phyloP scores from a whole-genome alignment of 2,329 filamentous ascomycete genomes.

The Ascochyta lentis region DNA sequence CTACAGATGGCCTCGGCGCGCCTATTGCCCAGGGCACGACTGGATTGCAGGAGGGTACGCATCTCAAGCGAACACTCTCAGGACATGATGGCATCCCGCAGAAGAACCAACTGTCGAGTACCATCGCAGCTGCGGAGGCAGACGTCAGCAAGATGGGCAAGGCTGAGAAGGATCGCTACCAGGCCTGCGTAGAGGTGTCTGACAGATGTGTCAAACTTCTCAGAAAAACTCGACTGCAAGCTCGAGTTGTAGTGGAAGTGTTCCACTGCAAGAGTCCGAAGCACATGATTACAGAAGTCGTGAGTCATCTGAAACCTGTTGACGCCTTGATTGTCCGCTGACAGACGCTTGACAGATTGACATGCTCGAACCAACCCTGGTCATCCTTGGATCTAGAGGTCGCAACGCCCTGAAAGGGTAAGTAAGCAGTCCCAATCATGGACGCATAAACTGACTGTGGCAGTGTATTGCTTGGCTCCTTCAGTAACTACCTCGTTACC shows the following conservation, averaged over 20 bases:
- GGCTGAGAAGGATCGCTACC: slow-evolving; percentile 78
- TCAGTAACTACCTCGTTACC: slow-evolving; percentile 96
- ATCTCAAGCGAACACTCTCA: slow-evolving; percentile 70
- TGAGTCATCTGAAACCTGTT: slow-evolving; percentile 48
- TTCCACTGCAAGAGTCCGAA: slow-evolving; percentile 98
- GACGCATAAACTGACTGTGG: slow-evolving; percentile 31
- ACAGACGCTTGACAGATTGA: slow-evolving; percentile 69
- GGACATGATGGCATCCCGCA: slow-evolving; percentile 48
- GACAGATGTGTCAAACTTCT: slow-evolving; percentile 83
- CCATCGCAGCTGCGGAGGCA: slow-evolving; percentile 42
- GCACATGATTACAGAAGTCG: slow-evolving; percentile 92
- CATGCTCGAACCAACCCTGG: slow-evolving; percentile 85
- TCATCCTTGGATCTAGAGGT: slow-evolving; percentile 90
- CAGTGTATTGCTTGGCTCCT: slow-evolving; percentile 92
- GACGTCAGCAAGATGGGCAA: slow-evolving; percentile 53
- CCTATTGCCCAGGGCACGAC: slow-evolving; percentile 76
- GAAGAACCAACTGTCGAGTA: slow-evolving; percentile 45
- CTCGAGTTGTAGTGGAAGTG: slow-evolving; percentile 92
- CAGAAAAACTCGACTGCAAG: slow-evolving; percentile 89
- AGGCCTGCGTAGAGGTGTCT: slow-evolving; percentile 83
- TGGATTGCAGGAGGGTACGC: slow-evolving; percentile 74
- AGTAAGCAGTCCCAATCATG: slow-evolving; percentile 44
- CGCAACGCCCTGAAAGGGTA: slow-evolving; percentile 92
- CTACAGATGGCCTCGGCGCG: slow-evolving; percentile 59
- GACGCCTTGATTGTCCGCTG: slow-evolving; percentile 27